These are phyloP conservation scores for Dujonia santamariae DNA, from an alignment of 1,139 yeast genomes.

Conservation along the genomic window DNA sequence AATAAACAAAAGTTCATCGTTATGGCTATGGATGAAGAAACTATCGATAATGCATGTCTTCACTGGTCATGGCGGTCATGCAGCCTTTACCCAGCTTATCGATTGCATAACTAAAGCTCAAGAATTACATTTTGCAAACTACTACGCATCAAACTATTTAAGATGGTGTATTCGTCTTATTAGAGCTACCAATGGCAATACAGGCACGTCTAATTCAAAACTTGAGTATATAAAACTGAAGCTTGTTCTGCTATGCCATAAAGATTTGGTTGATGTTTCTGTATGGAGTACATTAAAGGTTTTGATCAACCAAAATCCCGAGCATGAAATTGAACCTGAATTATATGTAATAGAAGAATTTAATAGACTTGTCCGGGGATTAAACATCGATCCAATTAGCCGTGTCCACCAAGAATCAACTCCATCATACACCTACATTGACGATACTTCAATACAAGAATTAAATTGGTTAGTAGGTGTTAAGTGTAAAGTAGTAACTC, in stretches of 20 bases:
- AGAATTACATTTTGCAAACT: constrained; percentile 39
- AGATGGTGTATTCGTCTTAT: constrained; percentile 26
- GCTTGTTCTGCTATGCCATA: constrained; percentile 17
- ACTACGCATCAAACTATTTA: constrained; percentile 35
- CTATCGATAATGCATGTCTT: constrained; percentile 18
- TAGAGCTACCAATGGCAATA: not conserved
- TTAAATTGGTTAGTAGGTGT: constrained; percentile 6
- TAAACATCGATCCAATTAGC: no score
- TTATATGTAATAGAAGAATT: constrained; percentile 18
- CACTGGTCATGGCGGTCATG: not conserved
- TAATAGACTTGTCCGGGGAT: constrained; percentile 9
- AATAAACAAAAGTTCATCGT: constrained; percentile 41
- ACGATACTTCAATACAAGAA: not conserved
- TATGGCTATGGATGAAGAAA: constrained; percentile 38
- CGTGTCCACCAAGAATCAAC: no score
- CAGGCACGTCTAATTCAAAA: not conserved
- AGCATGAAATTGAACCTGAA: constrained; percentile 8
- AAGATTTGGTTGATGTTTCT: constrained; percentile 29
- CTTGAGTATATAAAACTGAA: constrained; percentile 7
- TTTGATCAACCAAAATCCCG: constrained; percentile 9
- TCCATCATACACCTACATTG: not conserved
- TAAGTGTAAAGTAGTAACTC: constrained; percentile 6
- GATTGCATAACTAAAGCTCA: constrained; percentile 28
- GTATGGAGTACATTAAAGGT: constrained; percentile 26
- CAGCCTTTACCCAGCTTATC: constrained; percentile 8